Evolutionary conservation across 2,329 filamentous ascomycete species (phyloP).

Genomic region (Chrysoporthe cubensis): DNA sequence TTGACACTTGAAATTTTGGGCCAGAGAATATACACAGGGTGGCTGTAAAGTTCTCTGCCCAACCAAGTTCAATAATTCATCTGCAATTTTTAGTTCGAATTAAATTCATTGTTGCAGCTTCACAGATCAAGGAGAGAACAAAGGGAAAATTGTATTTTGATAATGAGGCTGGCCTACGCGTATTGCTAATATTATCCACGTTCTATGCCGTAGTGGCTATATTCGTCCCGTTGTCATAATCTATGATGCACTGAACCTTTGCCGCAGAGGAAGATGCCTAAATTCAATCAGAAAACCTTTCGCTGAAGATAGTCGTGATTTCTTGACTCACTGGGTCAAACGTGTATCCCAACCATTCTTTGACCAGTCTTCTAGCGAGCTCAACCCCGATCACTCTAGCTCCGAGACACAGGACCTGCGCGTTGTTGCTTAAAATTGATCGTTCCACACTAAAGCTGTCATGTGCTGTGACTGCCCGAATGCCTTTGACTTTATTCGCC

Average conservation of each 20-base stretch:
- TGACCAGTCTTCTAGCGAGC: slow-evolving; percentile 74
- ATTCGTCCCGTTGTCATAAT: slow-evolving; percentile 21
- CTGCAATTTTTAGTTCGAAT: background rate
- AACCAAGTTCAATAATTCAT: no score
- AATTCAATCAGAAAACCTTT: background rate
- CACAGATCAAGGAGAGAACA: background rate
- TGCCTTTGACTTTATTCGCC: slow-evolving; percentile 84
- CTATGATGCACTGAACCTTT: slow-evolving; percentile 24
- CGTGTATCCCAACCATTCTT: slow-evolving; percentile 80
- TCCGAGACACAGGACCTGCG: slow-evolving; percentile 85
- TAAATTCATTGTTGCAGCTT: background rate
- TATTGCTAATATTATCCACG: background rate
- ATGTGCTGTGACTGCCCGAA: slow-evolving; percentile 84
- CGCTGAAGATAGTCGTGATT: no score
- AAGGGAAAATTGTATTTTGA: background rate
- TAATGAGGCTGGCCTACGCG: background rate
- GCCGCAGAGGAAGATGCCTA: slow-evolving; percentile 23
- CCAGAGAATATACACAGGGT: no score
- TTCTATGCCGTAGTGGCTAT: background rate
- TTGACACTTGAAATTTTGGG: no score
- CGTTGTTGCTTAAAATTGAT: slow-evolving; percentile 80
- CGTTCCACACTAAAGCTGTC: slow-evolving; percentile 85
- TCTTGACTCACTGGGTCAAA: slow-evolving; percentile 64
- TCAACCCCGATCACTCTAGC: slow-evolving; percentile 83
- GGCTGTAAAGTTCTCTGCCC: no score